Conservation (phyloP, 345 rosid species). For the Eucalyptus curtisii region DNA sequence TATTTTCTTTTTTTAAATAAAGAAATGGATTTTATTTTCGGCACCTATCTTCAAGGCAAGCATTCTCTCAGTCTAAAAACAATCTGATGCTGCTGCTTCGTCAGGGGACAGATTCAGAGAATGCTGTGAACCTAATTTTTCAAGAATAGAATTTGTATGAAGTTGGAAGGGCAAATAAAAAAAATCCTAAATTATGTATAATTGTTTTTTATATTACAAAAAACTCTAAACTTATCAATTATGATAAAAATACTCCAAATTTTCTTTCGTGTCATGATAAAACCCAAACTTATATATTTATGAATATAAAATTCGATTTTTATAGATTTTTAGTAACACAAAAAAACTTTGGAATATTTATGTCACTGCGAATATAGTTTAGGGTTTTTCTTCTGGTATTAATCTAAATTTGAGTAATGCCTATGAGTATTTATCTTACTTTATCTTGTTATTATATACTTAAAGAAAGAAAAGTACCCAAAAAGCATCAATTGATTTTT, state of each 20-base stretch:
- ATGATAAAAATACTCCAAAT: no score
- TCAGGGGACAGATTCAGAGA: neutral
- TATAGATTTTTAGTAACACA: neutral
- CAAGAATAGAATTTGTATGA: neutral
- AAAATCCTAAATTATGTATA: no score
- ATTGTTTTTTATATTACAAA: no score
- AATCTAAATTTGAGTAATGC: neutral
- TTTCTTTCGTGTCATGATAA: no score
- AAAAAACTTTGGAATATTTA: no score
- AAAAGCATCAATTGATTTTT: neutral
- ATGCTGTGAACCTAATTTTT: neutral
- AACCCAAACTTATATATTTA: no score
- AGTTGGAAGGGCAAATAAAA: neutral
- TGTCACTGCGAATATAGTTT: accelerated
- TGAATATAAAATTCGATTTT: no score
- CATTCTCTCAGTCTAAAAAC: neutral
- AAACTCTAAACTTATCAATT: neutral
- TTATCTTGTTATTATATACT: neutral
- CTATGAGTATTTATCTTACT: neutral
- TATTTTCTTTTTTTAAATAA: neutral
- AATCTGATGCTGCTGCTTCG: neutral
- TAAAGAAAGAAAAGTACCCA: neutral
- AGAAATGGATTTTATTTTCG: neutral
- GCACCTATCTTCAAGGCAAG: neutral
- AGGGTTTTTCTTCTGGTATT: neutral